phyloP scores from a whole-genome alignment of 2,329 filamentous ascomycete genomes.

The Beauveria medogensis region DNA sequence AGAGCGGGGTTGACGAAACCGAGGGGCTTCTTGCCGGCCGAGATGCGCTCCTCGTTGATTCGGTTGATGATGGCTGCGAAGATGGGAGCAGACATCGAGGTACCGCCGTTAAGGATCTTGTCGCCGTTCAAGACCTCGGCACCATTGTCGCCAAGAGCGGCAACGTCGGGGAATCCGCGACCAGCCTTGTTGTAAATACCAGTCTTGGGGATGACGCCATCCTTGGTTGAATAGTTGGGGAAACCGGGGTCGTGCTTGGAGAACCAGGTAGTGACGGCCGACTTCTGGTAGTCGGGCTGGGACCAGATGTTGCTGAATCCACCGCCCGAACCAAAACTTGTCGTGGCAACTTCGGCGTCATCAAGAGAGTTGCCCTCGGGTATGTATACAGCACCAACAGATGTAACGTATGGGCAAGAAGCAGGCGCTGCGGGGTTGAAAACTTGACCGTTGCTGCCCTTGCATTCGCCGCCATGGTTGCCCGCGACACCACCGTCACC shows the following conservation, averaged over 20 bases:
- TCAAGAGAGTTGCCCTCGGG: constrained; percentile 30
- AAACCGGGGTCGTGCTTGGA: constrained; percentile 28
- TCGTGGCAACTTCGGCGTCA: constrained; percentile 36
- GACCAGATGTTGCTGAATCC: constrained; percentile 34
- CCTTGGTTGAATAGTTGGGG: constrained; percentile 20
- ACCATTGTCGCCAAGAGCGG: constrained; percentile 37
- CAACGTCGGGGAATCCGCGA: constrained; percentile 31
- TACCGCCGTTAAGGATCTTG: not conserved
- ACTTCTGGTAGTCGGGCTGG: constrained; percentile 37
- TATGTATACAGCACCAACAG: constrained; percentile 43
- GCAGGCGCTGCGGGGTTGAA: constrained; percentile 29
- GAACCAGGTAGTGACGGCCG: constrained; percentile 29
- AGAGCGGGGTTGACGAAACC: constrained; percentile 23
- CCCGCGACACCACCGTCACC: constrained; percentile 31
- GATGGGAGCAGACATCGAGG: constrained; percentile 14
- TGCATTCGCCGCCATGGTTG: constrained; percentile 13
- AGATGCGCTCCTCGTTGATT: constrained; percentile 14
- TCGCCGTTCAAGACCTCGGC: constrained; percentile 28
- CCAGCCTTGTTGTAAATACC: constrained; percentile 31
- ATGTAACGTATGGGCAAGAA: constrained; percentile 37
- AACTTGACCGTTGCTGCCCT: constrained; percentile 11
- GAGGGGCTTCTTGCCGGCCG: constrained; percentile 26
- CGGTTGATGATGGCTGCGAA: constrained; percentile 15
- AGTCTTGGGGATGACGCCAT: constrained; percentile 28
- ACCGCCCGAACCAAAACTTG: constrained; percentile 27